Evolutionary conservation across 2,329 filamentous ascomycete species (phyloP).

Genomic region (Coleophoma eucalyptorum): DNA sequence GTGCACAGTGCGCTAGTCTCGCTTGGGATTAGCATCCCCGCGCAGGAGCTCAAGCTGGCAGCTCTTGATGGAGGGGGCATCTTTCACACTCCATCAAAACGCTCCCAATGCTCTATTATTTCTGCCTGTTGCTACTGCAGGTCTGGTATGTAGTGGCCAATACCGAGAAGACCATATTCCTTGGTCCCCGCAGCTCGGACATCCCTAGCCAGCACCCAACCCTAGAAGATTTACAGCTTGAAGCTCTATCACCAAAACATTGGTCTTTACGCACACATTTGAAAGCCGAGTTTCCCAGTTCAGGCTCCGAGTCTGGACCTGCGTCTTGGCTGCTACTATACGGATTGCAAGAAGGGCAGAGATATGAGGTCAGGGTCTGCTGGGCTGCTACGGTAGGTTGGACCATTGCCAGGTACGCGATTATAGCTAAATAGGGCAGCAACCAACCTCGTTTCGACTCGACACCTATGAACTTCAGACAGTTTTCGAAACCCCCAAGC

Average conservation of each 20-base stretch:
- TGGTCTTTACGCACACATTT: slow-evolving; percentile 60
- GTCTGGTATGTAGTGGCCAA: slow-evolving; percentile 54
- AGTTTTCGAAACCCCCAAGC: slow-evolving; percentile 57
- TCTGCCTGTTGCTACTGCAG: slow-evolving; percentile 12
- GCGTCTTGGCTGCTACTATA: slow-evolving; percentile 79
- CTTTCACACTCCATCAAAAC: no score
- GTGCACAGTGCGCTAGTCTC: background rate
- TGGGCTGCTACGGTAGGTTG: slow-evolving; percentile 84
- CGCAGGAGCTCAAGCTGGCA: background rate
- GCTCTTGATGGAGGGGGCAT: no score
- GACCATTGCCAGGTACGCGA: slow-evolving; percentile 9
- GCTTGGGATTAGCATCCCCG: background rate
- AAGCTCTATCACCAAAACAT: slow-evolving; percentile 55
- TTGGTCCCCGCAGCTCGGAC: slow-evolving; percentile 57
- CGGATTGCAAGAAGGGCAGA: slow-evolving; percentile 61
- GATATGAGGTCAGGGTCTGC: slow-evolving; percentile 90
- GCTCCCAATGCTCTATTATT: no score
- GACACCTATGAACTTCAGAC: slow-evolving; percentile 57
- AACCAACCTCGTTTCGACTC: slow-evolving; percentile 79
- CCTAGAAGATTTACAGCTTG: slow-evolving; percentile 58
- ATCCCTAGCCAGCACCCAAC: slow-evolving; percentile 52
- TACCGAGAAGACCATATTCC: slow-evolving; percentile 88
- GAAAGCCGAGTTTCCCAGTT: slow-evolving; percentile 62
- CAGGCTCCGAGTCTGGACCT: slow-evolving; percentile 47
- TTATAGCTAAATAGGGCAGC: slow-evolving; percentile 44